Base-by-base conservation (phyloP, 331 rosid species). In the Quercus lobata region DNA sequence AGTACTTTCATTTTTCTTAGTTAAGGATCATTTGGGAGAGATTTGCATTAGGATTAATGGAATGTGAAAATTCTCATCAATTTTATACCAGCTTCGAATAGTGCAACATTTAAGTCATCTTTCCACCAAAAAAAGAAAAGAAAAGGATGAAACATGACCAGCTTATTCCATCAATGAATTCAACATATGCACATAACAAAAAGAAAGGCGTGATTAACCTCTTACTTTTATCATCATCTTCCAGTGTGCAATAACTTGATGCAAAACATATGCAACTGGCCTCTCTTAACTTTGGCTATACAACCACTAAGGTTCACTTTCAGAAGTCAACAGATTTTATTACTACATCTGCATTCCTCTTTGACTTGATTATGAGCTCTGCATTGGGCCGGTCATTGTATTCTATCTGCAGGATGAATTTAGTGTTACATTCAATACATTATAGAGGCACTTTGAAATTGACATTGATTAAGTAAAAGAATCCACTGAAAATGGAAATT, bases 301-400 rank as follows among this genome's bases (percentile, higher is more conserved):
- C 57, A 74, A 69, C 62, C 76, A 52, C 61, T 32, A 32, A 69
- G 72, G 62, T 46, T 76, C 76, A 49, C 78, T 74, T 69, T 91
- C 87, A 92, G 82, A 85, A 83, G 82, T 92, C 97, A 69, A 94
- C 84, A 7, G 98, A 94, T 74, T 84, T 85, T 70, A 94, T 92
- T 70, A 92, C 77, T 76, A 91, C 32, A 86, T 92, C 94, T 57
- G 94, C 93, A 71, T 91, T 91, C 81, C 76, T 86, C 91, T 88
- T 93, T 66, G 94, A 91, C 88, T 93, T 91, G 80, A 87, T 81
- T 73, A 95, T 81, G 70, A 87, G 90, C 86, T 91, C 97, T 5
- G 94, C 97, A 72, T 95, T 95, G 12, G 92, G 91, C 85, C 92
- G 80, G 86, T 95, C 97, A 49, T 95, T 92, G 90, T 92, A 73